phyloP scores from a whole-genome alignment of 768 basidiomycete species.

The Flagelloscypha sp. region DNA sequence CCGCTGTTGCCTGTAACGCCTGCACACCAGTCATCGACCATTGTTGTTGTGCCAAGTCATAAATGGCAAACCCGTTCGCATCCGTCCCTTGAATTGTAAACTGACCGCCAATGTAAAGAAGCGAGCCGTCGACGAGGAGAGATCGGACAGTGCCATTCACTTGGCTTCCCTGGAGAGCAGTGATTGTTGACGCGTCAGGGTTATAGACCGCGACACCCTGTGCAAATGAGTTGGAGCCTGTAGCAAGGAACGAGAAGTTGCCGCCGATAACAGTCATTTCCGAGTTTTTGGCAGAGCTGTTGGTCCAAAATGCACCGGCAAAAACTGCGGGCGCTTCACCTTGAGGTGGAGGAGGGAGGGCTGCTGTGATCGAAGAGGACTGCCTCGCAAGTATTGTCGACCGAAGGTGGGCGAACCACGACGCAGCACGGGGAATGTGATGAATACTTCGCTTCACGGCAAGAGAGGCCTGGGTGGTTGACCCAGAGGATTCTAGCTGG shows the following conservation, averaged over 20 bases:
- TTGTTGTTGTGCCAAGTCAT: conserved; percentile 56
- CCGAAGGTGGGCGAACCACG: conserved; percentile 44
- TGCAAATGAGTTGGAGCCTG: conserved; percentile 31
- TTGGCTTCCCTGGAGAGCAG: conserved; percentile 50
- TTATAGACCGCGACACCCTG: conserved; percentile 70
- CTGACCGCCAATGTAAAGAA: conserved; percentile 78
- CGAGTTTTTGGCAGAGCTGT: conserved; percentile 48
- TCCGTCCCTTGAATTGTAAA: conserved; percentile 55
- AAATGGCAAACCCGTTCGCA: conserved; percentile 68
- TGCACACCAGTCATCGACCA: conserved; percentile 59
- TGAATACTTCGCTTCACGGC: conserved; percentile 30
- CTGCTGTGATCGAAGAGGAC: conserved; percentile 28
- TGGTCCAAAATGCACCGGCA: conserved; percentile 86
- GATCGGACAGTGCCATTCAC: conserved; percentile 70
- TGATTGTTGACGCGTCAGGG: conserved; percentile 35
- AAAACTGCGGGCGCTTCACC: conserved; percentile 74
- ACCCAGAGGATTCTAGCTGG: conserved; percentile 37
- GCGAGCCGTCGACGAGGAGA: conserved; percentile 63
- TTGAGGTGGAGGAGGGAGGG: conserved; percentile 48
- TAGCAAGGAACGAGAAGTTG: conserved; percentile 63
- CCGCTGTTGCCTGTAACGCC: conserved; percentile 48
- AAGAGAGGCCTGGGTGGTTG: conserved; percentile 22
- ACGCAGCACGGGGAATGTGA: conserved; percentile 25
- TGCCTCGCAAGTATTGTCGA: conserved; percentile 42
- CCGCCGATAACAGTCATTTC: conserved; percentile 81